Evolutionary conservation across 148 eudicot genomes (phyloP).

Genomic region (Suaeda aralocaspica): DNA sequence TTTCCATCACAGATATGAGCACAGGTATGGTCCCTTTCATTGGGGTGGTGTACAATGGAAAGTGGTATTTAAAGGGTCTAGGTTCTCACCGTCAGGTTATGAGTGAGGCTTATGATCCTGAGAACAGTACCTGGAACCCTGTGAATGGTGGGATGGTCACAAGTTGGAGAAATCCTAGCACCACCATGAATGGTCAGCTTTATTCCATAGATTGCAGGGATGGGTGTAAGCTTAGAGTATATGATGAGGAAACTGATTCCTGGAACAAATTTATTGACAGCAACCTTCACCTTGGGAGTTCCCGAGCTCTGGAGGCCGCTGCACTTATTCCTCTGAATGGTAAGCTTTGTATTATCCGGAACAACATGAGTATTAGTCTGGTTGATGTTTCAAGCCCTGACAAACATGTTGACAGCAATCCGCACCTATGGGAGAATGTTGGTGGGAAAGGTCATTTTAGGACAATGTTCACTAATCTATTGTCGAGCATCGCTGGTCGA

Average conservation of each 20-base stretch:
- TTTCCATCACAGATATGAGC: slow-evolving; percentile 79
- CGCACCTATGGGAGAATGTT: slow-evolving; percentile 75
- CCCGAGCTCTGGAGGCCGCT: slow-evolving; percentile 87
- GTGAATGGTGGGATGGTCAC: slow-evolving; percentile 70
- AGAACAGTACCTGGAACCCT: slow-evolving; percentile 58
- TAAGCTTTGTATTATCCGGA: slow-evolving; percentile 84
- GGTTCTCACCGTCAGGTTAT: slow-evolving; percentile 74
- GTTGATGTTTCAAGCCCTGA: slow-evolving; percentile 82
- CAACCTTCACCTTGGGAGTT: slow-evolving; percentile 77
- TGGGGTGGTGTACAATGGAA: slow-evolving; percentile 79
- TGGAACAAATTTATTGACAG: slow-evolving; percentile 84
- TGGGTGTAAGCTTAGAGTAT: slow-evolving; percentile 87
- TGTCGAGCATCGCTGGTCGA: slow-evolving; percentile 85
- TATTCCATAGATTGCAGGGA: slow-evolving; percentile 86
- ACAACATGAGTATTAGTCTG: slow-evolving; percentile 90
- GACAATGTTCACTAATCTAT: slow-evolving; percentile 64
- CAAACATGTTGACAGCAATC: slow-evolving; percentile 70
- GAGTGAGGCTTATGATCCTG: slow-evolving; percentile 77
- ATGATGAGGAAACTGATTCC: slow-evolving; percentile 52
- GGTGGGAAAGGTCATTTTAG: slow-evolving; percentile 66
- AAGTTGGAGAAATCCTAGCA: slow-evolving; percentile 96
- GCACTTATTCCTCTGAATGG: slow-evolving; percentile 84
- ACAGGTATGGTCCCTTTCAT: slow-evolving; percentile 91
- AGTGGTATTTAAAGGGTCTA: slow-evolving; percentile 86
- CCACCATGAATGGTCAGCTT: slow-evolving; percentile 80